Evolutionary conservation across 345 rosid genomes (phyloP), one percentile per base, ranked within the genome.

Genomic region (Linum usitatissimum): DNA sequence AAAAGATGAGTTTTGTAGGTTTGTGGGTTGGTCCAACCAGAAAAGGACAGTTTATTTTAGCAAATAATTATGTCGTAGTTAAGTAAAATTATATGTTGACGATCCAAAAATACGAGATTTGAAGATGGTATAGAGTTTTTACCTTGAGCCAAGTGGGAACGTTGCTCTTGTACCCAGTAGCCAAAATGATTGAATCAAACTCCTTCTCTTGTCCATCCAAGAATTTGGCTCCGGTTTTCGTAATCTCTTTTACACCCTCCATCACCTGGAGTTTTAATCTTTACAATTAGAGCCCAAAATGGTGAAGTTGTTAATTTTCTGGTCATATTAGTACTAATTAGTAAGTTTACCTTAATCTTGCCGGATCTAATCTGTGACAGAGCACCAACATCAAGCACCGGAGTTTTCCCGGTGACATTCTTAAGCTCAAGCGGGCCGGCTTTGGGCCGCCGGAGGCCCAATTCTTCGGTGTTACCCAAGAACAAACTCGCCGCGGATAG

Each of bases 131-230:
- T 4, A 1, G 4, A 34, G 38, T 58, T 19, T 1, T 68, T 75
- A 92, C 98, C 94, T 80, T 78, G 69, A 92, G 92, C 98, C 98
- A 92, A 78, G 74, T 67, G 63, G 96, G 90, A 36, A 92, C 98
- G 12, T 79, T 92, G 80, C 98, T 92, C 72, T 76, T 84, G 74
- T 87, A 92, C 18, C 98, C 98, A 30, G 98, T 92, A 51, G 98
- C 98, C 38, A 92, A 70, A 34, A 92, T 81, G 66, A 92, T 78
- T 17, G 97, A 71, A 77, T 87, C 96, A 63, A 92, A 79, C 58
- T 74, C 81, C 71, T 68, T 74, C 51, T 89, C 95, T 79, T 83
- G 82, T 55, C 94, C 96, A 73, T 92, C 84, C 69, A 75, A n/a
- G 64, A 92, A 92, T 75, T 76, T 90, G 12, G 82, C 96, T 53